Base-by-base conservation (phyloP, 768 basidiomycete genomes). In the Russula earlei region DNA sequence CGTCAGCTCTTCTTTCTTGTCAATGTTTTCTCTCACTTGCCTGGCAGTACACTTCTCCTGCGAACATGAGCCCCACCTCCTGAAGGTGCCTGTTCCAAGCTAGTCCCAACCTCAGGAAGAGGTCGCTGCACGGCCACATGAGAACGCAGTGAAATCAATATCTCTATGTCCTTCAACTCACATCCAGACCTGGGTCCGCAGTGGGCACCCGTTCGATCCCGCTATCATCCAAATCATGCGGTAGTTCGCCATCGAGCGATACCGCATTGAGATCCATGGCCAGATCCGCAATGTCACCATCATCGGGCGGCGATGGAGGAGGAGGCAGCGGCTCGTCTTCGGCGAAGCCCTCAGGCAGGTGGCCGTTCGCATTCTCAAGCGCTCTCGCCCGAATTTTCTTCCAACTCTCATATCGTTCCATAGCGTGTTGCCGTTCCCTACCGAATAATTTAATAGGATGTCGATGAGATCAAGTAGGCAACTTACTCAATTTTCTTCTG, bases 31-130 rank as follows among this genome's bases (percentile, higher is more conserved):
- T 38, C 31, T 38, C 51, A 50, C 47, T 44, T 38, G 90, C 90
- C 86, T 73, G 92, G 94, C 59, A 97, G 76, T 45, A 95, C 93
- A 65, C 91, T 95, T 76, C 93, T 96, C 70, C 95, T 80, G 64
- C 95, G 83, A 33, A 94, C 82, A 71, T 99, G 95, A 52, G 92
- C 77, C 42, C 84, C 81, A 55, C 75, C 72, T 52, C 56, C 63
- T 31, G 78, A 71, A 60, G 76, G 70, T 29, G 81, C 74, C 44
- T 80, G 79, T 64, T 81, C 80, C 24, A 56, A 31, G 56, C 83
- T 79, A 62, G 78, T 72, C 58, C 77, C 79, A 51, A 84, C 73
- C 63, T 85, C 85, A 50, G 84, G 85, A 65, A 83, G 77, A 56
- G 81, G 79, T 65, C 78, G 77, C 86, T 88, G 60, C 62, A 63